A percentile compares a stretch with the other conserved stretches of the same genome.
Evolutionary conservation across 2,329 filamentous ascomycete species (phyloP).

Genomic region (Pezicula radicicola): DNA sequence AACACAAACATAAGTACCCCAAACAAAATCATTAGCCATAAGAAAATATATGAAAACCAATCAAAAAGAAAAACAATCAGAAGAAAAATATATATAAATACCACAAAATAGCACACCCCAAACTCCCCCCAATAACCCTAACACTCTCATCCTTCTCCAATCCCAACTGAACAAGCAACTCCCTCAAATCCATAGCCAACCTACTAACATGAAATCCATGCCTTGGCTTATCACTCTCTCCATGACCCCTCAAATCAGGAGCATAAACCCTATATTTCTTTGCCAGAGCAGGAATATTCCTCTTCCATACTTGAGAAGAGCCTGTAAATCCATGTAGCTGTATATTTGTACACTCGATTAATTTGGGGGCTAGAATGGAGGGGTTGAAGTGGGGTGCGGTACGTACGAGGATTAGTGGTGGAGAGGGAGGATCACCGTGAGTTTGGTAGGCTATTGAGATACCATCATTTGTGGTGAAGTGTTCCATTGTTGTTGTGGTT

Average conservation of each 20-base stretch:
- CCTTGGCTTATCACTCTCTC: constrained; percentile 20
- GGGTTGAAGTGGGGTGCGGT: background rate
- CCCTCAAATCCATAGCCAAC: constrained; percentile 25
- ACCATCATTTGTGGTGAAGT: background rate
- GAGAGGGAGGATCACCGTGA: background rate
- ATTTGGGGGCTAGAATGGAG: background rate
- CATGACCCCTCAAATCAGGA: constrained; percentile 28
- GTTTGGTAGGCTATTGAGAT: background rate
- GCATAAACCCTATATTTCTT: constrained; percentile 21
- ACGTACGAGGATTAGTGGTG: background rate
- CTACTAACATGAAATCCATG: constrained; percentile 28
- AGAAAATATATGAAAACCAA: background rate
- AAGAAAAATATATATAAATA: constrained; percentile 5
- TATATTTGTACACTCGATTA: background rate
- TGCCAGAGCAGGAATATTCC: constrained; percentile 22
- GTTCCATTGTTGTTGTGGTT: background rate
- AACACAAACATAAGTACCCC: too few species aligned
- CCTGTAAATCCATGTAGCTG: constrained; percentile 31
- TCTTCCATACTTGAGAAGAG: constrained; percentile 24
- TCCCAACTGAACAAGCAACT: constrained; percentile 17
- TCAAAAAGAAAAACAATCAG: background rate
- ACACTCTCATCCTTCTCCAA: background rate
- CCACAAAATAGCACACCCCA: constrained; percentile 29
- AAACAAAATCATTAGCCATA: too few species aligned
- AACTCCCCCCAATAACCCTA: constrained; percentile 24